Percentiles rank a stretch among this genome's conserved stretches.
Evolutionary conservation across 169 alveolate species (phyloP).

Genomic region (Cryptosporidium muris): DNA sequence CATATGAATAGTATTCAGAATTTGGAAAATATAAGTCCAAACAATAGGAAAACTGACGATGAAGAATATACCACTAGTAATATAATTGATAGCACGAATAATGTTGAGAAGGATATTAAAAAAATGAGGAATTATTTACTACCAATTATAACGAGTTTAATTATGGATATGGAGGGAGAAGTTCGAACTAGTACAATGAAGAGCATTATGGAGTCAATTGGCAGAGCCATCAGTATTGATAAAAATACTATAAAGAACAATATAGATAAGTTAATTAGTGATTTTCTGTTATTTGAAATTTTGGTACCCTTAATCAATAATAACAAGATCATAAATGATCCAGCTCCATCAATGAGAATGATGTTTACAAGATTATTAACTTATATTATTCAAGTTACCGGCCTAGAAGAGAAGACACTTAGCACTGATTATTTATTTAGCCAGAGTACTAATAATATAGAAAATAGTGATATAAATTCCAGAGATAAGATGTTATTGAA

Average conservation of each 20-base stretch:
- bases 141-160: constrained; percentile 3
- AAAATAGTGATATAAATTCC: no score
- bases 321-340: constrained; percentile 2
- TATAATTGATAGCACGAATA: background rate
- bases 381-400: constrained; percentile 7
- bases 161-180: constrained; percentile 30
- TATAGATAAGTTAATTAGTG: background rate
- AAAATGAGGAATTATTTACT: background rate
- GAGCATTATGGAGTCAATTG: constrained; percentile 7
- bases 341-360: constrained; percentile 14
- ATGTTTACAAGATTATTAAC: constrained; percentile 7
- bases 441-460: no score
- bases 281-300: constrained; percentile 17
- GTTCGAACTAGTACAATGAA: constrained; percentile 29
- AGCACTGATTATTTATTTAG: background rate
- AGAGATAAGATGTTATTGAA: background rate
- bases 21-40: background rate
- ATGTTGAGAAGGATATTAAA: background rate
- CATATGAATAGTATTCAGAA: no score
- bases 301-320: constrained; percentile 13
- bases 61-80: background rate
- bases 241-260: background rate
- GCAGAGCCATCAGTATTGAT: background rate
- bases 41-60: background rate
- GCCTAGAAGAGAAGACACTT: background rate